Percentiles rank a stretch among this genome's conserved stretches.
phyloP scores from a whole-genome alignment of 2,329 filamentous ascomycete species.

The Sclerotiophoma versabilis region DNA sequence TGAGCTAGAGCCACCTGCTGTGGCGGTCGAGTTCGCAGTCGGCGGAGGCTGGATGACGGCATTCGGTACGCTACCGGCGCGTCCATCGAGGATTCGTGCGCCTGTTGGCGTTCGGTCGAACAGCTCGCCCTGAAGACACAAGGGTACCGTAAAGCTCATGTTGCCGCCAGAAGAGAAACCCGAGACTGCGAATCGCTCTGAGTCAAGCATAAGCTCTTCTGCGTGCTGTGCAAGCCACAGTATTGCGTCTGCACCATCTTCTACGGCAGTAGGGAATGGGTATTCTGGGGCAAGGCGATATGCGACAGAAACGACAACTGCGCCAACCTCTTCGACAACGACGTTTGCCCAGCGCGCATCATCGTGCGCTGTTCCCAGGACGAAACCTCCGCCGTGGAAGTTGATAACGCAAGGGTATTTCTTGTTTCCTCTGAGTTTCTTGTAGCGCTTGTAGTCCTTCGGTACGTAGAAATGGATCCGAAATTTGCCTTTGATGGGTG shows the following conservation, averaged over 20 bases:
- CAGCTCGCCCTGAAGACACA: conserved; percentile 62
- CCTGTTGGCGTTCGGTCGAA: conserved; percentile 42
- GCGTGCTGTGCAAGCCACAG: conserved; percentile 65
- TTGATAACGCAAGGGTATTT: conserved; percentile 67
- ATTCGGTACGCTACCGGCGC: conserved; percentile 37
- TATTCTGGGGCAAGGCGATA: conserved; percentile 68
- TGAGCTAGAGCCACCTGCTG: conserved; percentile 46
- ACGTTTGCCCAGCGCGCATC: conserved; percentile 66
- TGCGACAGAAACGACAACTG: conserved; percentile 67
- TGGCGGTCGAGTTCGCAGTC: conserved; percentile 18
- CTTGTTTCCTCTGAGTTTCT: conserved; percentile 51
- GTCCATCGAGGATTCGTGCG: conserved; percentile 36
- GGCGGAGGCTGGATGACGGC: conserved; percentile 27
- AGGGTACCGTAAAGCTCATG: conserved; percentile 66
- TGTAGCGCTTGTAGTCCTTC: conserved; percentile 54
- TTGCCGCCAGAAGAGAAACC: conserved; percentile 71
- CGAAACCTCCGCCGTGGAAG: conserved; percentile 71
- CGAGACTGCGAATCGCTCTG: conserved; percentile 63
- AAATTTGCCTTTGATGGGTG: conserved; percentile 56
- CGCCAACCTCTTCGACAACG: conserved; percentile 62
- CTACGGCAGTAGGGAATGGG: conserved; percentile 68
- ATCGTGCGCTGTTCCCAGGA: conserved; percentile 65
- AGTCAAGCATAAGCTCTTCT: conserved; percentile 63
- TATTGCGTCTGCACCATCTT: conserved; percentile 68
- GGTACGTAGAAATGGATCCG: conserved; percentile 69